Evolutionary conservation across 2,329 filamentous ascomycete species (phyloP).

Genomic region (Meredithiella fracta): DNA sequence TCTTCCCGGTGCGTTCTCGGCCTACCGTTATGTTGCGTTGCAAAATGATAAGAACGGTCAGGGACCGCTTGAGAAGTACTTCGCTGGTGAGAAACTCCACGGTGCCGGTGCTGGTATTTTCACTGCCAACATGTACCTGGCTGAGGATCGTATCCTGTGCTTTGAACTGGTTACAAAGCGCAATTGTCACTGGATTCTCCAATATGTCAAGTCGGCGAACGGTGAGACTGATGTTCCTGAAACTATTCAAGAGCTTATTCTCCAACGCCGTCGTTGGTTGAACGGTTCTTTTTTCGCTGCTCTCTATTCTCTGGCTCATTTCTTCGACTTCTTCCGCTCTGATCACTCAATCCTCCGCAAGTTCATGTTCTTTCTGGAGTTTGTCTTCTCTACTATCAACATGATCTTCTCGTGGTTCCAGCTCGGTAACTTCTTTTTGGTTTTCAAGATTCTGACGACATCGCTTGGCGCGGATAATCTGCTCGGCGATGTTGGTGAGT

Average conservation of each 20-base stretch:
- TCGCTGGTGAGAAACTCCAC: conserved; percentile 90
- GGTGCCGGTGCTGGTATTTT: conserved; percentile 86
- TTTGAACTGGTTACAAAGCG: conserved; percentile 96
- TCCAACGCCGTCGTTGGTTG: conserved; percentile 90
- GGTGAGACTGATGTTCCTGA: conserved; percentile 96
- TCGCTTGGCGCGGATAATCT: conserved; percentile 57
- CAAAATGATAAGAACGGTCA: conserved; percentile 94
- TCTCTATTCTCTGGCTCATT: conserved; percentile 86
- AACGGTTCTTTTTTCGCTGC: conserved; percentile 98
- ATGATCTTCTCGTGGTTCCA: conserved; percentile 99
- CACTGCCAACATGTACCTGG: conserved; percentile 91
- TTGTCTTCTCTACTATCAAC: conserved; percentile 83
- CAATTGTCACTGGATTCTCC: conserved; percentile 92
- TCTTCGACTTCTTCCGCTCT: conserved; percentile 89
- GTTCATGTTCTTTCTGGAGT: conserved; percentile 79
- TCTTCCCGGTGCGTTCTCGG: conserved; percentile 93
- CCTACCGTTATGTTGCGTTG: conserved; percentile 83
- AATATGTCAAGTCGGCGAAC: conserved; percentile 94
- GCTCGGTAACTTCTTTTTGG: conserved; percentile 96
- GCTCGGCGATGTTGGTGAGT: conserved; percentile 58
- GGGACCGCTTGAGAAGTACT: conserved; percentile 90
- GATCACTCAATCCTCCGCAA: conserved; percentile 80
- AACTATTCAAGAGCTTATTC: conserved; percentile 81
- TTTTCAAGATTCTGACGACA: conserved; percentile 89
- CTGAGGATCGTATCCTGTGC: conserved; percentile 77